Base-by-base conservation (phyloP, 2,329 filamentous ascomycete genomes). In the Phaeoacremonium minimum region DNA sequence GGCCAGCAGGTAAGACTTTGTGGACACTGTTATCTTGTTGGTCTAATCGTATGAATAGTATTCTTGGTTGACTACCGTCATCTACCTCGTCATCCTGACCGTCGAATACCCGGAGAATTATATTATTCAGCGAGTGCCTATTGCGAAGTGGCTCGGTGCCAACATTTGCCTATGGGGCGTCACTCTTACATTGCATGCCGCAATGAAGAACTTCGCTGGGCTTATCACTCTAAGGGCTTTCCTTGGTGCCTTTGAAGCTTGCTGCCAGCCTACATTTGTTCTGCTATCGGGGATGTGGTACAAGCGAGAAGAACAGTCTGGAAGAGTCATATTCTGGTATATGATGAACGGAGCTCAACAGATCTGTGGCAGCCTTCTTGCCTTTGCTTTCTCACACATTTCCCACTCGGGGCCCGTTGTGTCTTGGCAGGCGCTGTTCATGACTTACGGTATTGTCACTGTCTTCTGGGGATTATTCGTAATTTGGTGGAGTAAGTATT, bases 271-370 rank as follows among this genome's bases (percentile, higher is more conserved):
- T 1, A 60, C 66, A 1, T 77, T 78, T 45, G 56, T 78, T 17
- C 53, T 77, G 40, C 58, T 77, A 40, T 71, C 63, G 7, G 64
- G 63, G 17, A 76, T 75, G 63, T 78, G 74, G 73, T 78, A 77
- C 48, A 75, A 69, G 47, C 57, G 72, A 32, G 62, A 71, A 28
- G 73, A 77, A 41, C 74, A 78, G 45, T 69, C 72, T 3, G 52
- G 63, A 4, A 69, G 69, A 3, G 70, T 77, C 9, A 73, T 70
- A 1, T 75, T 69, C 50, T 77, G 73, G 74, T 74, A 67, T 45
- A 36, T 75, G 69, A 78, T 77, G 71, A 80, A 79, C 45, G 74
- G 75, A 7, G 68, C 64, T 4, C 74, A 78, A 46, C 75, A 77
- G 42, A 76, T 78, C 36, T 71, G 77, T 15, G 73, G 74, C 30